These are phyloP conservation scores for Dictyostelium citrinum DNA, from an alignment of 78 protist genomes.

Conservation along the genomic window DNA sequence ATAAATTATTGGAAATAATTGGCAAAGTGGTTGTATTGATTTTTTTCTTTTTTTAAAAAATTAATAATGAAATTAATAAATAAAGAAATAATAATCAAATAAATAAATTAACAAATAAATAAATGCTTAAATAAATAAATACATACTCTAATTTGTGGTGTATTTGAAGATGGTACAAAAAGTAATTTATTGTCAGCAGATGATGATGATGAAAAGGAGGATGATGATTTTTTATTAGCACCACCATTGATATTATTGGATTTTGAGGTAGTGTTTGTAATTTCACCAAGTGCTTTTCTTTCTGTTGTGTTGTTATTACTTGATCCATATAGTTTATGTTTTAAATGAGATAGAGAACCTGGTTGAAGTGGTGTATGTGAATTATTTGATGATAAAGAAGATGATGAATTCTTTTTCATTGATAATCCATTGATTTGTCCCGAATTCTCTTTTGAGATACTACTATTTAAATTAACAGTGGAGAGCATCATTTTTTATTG, in stretches of 20 bases:
- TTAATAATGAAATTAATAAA: neutral
- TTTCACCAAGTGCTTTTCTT: constrained; percentile 44
- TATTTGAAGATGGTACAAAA: constrained; percentile 16
- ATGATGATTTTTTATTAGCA: neutral
- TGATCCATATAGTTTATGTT: constrained; percentile 6
- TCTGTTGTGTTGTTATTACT: neutral
- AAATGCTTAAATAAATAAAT: neutral
- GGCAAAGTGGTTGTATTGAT: neutral
- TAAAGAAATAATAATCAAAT: neutral
- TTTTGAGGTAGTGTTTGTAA: constrained; percentile 4
- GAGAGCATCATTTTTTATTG: neutral
- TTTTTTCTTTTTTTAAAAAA: neutral
- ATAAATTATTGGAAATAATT: neutral
- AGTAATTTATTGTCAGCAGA: neutral
- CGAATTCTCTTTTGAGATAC: neutral
- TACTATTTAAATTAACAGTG: neutral
- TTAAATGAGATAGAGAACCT: neutral
- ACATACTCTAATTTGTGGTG: constrained; percentile 32
- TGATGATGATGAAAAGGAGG: neutral
- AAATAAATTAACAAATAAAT: neutral
- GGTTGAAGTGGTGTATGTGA: neutral
- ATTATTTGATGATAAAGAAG: too few relatives aligned
- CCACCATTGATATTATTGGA: neutral
- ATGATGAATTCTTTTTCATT: neutral
- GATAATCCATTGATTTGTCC: neutral